Conservation (phyloP, 176 grass and related monocot genomes). For the Ananas comosus region DNA sequence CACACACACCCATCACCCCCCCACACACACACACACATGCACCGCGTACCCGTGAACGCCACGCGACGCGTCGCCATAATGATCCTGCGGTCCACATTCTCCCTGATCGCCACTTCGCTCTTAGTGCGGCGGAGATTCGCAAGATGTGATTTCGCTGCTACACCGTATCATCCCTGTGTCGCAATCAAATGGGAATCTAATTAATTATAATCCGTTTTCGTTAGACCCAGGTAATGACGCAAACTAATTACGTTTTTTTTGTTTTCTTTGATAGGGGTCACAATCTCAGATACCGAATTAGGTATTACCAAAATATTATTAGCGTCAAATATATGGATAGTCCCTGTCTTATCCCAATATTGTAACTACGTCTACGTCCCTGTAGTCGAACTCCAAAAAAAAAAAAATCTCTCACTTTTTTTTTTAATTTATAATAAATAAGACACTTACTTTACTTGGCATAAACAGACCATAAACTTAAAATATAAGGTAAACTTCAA, state of each 20-base stretch:
- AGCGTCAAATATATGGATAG: neutral
- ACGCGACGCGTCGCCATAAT: neutral
- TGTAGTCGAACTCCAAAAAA: neutral
- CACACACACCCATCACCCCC: too few species aligned
- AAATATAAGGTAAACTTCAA: too few species aligned
- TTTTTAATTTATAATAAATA: too few species aligned
- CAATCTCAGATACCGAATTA: neutral
- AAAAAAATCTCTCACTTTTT: too few species aligned
- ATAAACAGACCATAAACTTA: too few species aligned
- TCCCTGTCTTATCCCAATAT: neutral
- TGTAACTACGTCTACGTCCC: neutral
- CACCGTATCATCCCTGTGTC: neutral
- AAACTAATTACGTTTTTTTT: neutral
- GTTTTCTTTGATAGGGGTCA: neutral
- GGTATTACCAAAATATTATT: neutral
- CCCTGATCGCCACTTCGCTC: neutral
- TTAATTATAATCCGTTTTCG: neutral
- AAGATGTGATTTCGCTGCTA: neutral
- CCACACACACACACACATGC: too few species aligned
- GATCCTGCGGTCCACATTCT: neutral
- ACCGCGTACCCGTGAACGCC: conserved; percentile 22
- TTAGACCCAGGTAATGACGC: neutral
- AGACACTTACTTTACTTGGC: too few species aligned
- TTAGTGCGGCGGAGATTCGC: neutral
- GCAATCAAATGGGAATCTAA: neutral